Base-by-base conservation (phyloP, 805 yeast genomes). In the Sungouiella thailandica region DNA sequence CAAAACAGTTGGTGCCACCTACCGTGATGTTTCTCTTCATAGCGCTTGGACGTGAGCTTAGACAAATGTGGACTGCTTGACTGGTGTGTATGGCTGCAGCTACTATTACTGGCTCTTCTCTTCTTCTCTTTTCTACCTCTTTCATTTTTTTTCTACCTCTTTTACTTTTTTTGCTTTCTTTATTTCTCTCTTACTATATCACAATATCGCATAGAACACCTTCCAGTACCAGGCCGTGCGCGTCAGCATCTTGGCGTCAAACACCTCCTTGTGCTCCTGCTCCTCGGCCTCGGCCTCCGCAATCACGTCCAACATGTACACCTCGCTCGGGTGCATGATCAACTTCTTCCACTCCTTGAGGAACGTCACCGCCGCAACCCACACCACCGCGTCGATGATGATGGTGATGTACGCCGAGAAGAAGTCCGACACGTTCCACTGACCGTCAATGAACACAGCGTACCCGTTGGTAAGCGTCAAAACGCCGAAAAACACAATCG, bases 391-490 rank as follows among this genome's bases (percentile, higher is more conserved):
- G 4, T 20, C 36, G 14, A 32, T 26, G 23, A 32, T 13, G 4
- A 28, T 15, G 17, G 36, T 32, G 18, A 32, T 15, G 27, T 32
- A 32, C n/a, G 36, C 36, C 3, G 31, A 16, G 28, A 32, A 32
- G 28, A 32, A 32, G 28, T 32, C 36, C 10, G 17, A 11, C 10
- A 11, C 15, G 12, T 10, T 17, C 36, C 36, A 32, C 17, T 22
- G n/a, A 7, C 24, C 36, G 8, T 12, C n/a, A 17, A 32, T 17
- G 26, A 32, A 32, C 22, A 32, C 36, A 12, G 28, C 26, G 28
- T 32, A 32, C 7, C 36, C 36, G 22, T 32, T 32, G 18, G 36
- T 32, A 11, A 32, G 11, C 9, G 31, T 23, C 28, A 32, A 22
- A 7, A 32, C 4, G 16, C 14, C 3, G 18, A 17, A 26, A 22